phyloP scores from a whole-genome alignment of 805 yeast species.

The Hemisphaericaspora nanyangensis region DNA sequence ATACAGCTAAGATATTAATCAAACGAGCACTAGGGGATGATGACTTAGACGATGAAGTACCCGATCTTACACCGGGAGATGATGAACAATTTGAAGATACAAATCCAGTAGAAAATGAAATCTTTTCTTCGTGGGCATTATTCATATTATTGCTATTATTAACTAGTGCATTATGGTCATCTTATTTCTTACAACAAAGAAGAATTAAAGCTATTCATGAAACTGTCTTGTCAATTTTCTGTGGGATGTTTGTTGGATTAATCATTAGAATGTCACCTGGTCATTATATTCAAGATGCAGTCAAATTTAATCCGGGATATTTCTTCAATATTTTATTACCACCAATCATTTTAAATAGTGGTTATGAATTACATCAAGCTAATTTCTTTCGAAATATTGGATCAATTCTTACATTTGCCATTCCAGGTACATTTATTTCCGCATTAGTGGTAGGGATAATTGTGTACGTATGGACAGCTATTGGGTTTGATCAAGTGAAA shows the following conservation, averaged over 20 bases:
- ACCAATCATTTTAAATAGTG: constrained; percentile 93
- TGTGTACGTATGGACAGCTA: constrained; percentile 81
- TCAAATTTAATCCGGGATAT: constrained; percentile 89
- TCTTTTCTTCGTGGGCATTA: constrained; percentile 95
- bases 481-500: constrained; percentile 84
- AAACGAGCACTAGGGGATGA: constrained; percentile 29
- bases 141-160: constrained; percentile 78
- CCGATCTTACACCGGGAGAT: constrained; percentile 47
- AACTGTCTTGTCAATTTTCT: constrained; percentile 91
- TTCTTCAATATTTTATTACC: constrained; percentile 93
- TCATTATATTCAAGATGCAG: constrained; percentile 94
- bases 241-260: constrained; percentile 94
- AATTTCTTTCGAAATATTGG: constrained; percentile 92
- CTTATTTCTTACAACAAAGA: constrained; percentile 86
- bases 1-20: constrained; percentile 22
- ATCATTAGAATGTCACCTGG: constrained; percentile 91
- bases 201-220: constrained; percentile 96
- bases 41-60: constrained; percentile 35
- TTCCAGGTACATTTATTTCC: constrained; percentile 93
- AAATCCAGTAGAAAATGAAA: constrained; percentile 90
- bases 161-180: constrained; percentile 90
- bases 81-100: constrained; percentile 51
- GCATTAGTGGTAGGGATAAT: constrained; percentile 89
- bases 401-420: constrained; percentile 88
- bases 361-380: constrained; percentile 93